Base-by-base conservation (phyloP, 805 yeast species). In the Candida odintsovae region DNA sequence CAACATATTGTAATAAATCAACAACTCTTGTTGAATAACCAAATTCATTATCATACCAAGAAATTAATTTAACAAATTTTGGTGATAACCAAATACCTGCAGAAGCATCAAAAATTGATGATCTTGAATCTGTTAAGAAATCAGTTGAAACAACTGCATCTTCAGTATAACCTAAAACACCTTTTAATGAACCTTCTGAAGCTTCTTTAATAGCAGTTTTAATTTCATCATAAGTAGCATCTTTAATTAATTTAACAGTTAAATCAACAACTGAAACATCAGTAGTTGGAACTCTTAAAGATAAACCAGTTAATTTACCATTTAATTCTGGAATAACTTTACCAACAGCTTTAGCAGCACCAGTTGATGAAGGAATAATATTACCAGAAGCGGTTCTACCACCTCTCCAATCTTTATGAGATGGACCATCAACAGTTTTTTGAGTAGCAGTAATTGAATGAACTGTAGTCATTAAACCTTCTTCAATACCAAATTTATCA, bases 351-450 rank as follows among this genome's bases (percentile, higher is more conserved):
- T 81, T 81, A 54, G 86, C 86, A 58, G 86, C 86, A 76, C 86
- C 86, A 46, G 86, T 81, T 56, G 86, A 78, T 48, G 86, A 80
- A 69, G 86, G 86, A 62, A 81, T 81, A 66, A 81, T 80, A 79
- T 81, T 80, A 64, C 81, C 85, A 52, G 84, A 78, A 63, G 86
- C 86, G 60, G 86, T 78, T 75, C 86, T 77, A 68, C 86, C 86
- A 73, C 86, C 86, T 78, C 86, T 79, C 86, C 86, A 80, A 73
- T 80, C 86, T 73, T 81, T 81, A 73, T 78, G 83, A 67, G 86
- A 80, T 65, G 86, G 83, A 72, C 86, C 86, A 66, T 81, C 86
- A 59, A 81, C 86, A 53, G 85, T 79, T 74, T 80, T 80, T 69
- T 81, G 86, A 55, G 86, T 77, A 52, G 86, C 86, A 52, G 86